Evolutionary conservation across 768 basidiomycete species (phyloP).

Genomic region (Chalciporus chontae): DNA sequence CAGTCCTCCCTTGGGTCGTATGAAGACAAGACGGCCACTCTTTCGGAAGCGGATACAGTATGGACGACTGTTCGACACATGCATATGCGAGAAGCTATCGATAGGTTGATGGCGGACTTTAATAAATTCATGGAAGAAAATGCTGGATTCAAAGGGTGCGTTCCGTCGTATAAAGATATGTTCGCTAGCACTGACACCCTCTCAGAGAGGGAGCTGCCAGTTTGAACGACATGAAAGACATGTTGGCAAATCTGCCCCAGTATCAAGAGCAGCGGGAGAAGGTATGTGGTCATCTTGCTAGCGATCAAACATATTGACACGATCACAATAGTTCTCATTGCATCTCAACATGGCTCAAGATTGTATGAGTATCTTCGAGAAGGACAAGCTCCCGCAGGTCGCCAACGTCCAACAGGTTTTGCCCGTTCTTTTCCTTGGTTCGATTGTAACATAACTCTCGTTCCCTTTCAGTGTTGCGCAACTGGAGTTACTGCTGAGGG

Average conservation of each 20-base stretch:
- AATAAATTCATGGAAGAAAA: slow-evolving; percentile 92
- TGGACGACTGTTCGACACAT: slow-evolving; percentile 94
- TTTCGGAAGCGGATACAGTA: slow-evolving; percentile 85
- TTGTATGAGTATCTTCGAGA: slow-evolving; percentile 92
- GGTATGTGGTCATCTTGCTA: slow-evolving; percentile 38
- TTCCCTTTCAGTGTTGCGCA: slow-evolving; percentile 72
- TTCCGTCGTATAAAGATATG: slow-evolving; percentile 5
- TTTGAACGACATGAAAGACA: slow-evolving; percentile 98
- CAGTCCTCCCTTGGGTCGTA: slow-evolving; percentile 80
- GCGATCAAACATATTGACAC: neutral
- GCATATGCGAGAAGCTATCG: slow-evolving; percentile 98
- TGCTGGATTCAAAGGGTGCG: slow-evolving; percentile 88
- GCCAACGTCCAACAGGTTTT: slow-evolving; percentile 90
- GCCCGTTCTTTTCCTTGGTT: neutral
- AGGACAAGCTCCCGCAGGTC: slow-evolving; percentile 74
- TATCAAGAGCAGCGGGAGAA: slow-evolving; percentile 95
- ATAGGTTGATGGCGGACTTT: slow-evolving; percentile 95
- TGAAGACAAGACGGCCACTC: slow-evolving; percentile 83
- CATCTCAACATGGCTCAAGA: slow-evolving; percentile 98
- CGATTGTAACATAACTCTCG: neutral
- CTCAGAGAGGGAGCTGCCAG: slow-evolving; percentile 75
- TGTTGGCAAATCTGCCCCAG: slow-evolving; percentile 92
- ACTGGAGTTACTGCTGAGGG: slow-evolving; percentile 91
- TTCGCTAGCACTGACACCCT: slow-evolving; percentile 2
- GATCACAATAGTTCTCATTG: slow-evolving; percentile 74